Evolutionary conservation across 768 basidiomycete species (phyloP), one percentile per base, ranked within the genome.

Genomic region (Phaffia tasmanica): DNA sequence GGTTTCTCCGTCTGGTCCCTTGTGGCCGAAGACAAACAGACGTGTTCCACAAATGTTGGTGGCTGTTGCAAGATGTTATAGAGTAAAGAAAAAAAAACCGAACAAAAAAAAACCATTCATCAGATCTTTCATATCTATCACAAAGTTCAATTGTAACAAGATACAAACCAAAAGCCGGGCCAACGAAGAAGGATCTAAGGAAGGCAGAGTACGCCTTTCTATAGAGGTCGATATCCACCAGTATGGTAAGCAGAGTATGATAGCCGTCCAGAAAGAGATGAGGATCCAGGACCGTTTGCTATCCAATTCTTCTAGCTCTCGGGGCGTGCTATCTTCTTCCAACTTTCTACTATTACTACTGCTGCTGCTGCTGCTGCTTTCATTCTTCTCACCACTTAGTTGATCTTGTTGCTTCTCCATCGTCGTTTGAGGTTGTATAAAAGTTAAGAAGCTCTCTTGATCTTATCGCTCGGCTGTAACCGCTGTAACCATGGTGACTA

Each of bases 181-280:
- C 21, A 59, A 23, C 25, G 59, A 49, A 46, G 60, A 32, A 51
- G 27, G 21, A 51, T 21, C 19, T n/a, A 50, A 51, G 16, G 95
- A 78, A 0, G 85, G 79, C 19, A 87, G 80, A 42, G 35, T 11
- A 11, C 4, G 35, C 30, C 93, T 83, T 73, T 92, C 82, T 32
- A 98, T 94, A 70, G 87, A 88, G 5, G 95, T 98, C 30, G 87
- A 85, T 60, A 80, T 81, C 90, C 91, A 97, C 95, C 95, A 99
- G 58, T 89, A 81, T 2, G 95, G 95, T 23, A 93, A 67, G 1
- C 86, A 86, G 8, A 89, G 77, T 46, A 94, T 70, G 47, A 95
- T 81, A 30, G 90, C 77, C 29, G 81, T 63, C 84, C 91, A 91
- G 76, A 93, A 95, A 0, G 87, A 82, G 4, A 79, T 75, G 66